Evolutionary conservation across 2,329 filamentous ascomycete genomes (phyloP).

Genomic region (Hyphodiscus sp.): DNA sequence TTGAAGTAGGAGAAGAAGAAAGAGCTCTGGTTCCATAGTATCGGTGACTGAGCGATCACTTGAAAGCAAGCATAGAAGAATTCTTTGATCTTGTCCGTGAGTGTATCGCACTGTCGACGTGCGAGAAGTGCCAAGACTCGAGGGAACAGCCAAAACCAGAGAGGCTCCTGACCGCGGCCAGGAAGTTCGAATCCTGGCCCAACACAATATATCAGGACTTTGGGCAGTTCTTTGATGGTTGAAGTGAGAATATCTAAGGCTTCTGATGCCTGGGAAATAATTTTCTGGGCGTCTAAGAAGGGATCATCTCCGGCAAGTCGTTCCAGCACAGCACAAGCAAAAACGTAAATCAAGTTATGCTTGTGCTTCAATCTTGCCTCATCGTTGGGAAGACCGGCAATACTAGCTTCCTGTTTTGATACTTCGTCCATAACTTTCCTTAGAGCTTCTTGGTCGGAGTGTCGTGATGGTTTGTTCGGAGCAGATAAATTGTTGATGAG

Average conservation of each 20-base stretch:
- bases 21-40: slow-evolving; percentile 42
- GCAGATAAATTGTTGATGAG: slow-evolving; percentile 75
- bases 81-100: slow-evolving; percentile 45
- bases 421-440: slow-evolving; percentile 59
- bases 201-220: slow-evolving; percentile 49
- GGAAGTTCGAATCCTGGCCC: slow-evolving; percentile 36
- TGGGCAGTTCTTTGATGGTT: slow-evolving; percentile 68
- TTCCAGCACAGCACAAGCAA: slow-evolving; percentile 72
- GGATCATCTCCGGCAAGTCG: slow-evolving; percentile 61
- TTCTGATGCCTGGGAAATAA: slow-evolving; percentile 56
- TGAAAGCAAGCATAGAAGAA: slow-evolving; percentile 46
- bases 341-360: slow-evolving; percentile 78
- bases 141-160: slow-evolving; percentile 60
- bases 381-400: slow-evolving; percentile 37
- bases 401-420: slow-evolving; percentile 54
- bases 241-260: slow-evolving; percentile 72
- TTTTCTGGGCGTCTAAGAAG: slow-evolving; percentile 49
- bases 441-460: slow-evolving; percentile 66
- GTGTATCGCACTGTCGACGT: slow-evolving; percentile 39
- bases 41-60: slow-evolving; percentile 36
- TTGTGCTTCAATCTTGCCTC: slow-evolving; percentile 70
- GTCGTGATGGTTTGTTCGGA: slow-evolving; percentile 52
- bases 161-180: slow-evolving; percentile 50
- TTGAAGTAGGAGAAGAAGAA: slow-evolving; percentile 44
- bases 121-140: slow-evolving; percentile 52